Evolutionary conservation across 257 asterid species (phyloP).

Genomic region (Solanum habrochaites): DNA sequence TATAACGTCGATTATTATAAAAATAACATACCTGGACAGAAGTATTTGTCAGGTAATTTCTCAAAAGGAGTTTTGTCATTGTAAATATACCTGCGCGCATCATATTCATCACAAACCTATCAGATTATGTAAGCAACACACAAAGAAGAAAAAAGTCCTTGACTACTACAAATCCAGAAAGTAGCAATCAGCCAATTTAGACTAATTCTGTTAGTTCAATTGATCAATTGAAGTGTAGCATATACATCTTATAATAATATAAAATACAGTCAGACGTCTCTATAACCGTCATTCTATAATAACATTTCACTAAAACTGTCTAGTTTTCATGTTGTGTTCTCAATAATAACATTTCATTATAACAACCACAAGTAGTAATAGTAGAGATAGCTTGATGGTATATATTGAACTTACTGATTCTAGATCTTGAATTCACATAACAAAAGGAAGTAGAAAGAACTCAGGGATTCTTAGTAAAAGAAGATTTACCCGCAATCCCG

Average conservation of each 20-base stretch:
- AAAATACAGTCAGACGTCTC: too few species aligned
- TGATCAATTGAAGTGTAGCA: too few species aligned
- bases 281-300: too few species aligned
- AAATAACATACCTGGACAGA: constrained; percentile 69
- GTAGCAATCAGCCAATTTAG: neutral
- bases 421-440: neutral
- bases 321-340: neutral
- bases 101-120: neutral
- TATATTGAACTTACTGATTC: neutral
- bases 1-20: neutral
- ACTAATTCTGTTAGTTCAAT: neutral
- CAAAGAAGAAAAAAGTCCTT: neutral
- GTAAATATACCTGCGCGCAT: constrained; percentile 68
- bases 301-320: neutral
- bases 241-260: too few species aligned
- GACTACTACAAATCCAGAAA: neutral
- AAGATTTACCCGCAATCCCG: constrained; percentile 79
- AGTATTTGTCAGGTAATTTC: constrained; percentile 70
- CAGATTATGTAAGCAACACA: neutral
- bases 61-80: constrained; percentile 80
- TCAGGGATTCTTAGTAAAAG: neutral
- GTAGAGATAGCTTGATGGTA: neutral
- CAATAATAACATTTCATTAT: neutral
- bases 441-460: too few species aligned
- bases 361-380: neutral